A percentile compares a stretch with the other conserved stretches of the same genome.
Evolutionary conservation across 2,329 filamentous ascomycete species (phyloP).

Genomic region (Cordyceps cicadae): DNA sequence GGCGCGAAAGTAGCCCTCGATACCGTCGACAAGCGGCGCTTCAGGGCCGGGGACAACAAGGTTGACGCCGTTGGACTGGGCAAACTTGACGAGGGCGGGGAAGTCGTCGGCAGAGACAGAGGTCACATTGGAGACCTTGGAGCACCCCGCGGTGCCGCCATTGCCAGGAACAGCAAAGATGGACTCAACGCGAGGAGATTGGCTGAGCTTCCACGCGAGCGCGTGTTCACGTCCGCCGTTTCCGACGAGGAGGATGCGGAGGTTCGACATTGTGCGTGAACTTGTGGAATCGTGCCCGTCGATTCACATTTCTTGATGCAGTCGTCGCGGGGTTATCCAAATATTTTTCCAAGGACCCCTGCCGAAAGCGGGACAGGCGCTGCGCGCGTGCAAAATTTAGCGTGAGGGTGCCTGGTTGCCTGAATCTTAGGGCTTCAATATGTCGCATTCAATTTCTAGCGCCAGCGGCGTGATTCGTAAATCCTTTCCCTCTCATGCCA

Average conservation of each 20-base stretch:
- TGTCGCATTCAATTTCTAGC: too few relatives aligned
- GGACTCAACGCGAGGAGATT: conserved; percentile 68
- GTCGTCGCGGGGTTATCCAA: neutral
- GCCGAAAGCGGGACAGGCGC: neutral
- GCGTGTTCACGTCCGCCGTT: conserved; percentile 94
- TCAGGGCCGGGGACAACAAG: conserved; percentile 88
- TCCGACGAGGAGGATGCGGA: conserved; percentile 77
- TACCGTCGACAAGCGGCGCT: conserved; percentile 84
- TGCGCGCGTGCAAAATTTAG: too few relatives aligned
- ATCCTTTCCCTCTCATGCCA: too few relatives aligned
- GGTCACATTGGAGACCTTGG: conserved; percentile 66
- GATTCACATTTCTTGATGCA: neutral
- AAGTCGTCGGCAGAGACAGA: conserved; percentile 70
- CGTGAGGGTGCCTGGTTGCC: too few relatives aligned
- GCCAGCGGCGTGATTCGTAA: too few relatives aligned
- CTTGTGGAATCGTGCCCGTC: neutral
- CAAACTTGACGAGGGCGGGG: conserved; percentile 64
- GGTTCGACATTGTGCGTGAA: conserved; percentile 24
- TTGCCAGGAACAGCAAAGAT: conserved; percentile 80
- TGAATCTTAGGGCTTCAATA: too few relatives aligned
- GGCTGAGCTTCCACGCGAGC: conserved; percentile 84
- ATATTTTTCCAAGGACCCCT: neutral
- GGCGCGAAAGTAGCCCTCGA: conserved; percentile 70
- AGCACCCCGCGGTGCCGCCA: conserved; percentile 65
- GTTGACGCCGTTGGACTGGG: conserved; percentile 64